Base-by-base conservation (phyloP, 352 stramenopile genomes). In the Globisporangium acanthophoron region DNA sequence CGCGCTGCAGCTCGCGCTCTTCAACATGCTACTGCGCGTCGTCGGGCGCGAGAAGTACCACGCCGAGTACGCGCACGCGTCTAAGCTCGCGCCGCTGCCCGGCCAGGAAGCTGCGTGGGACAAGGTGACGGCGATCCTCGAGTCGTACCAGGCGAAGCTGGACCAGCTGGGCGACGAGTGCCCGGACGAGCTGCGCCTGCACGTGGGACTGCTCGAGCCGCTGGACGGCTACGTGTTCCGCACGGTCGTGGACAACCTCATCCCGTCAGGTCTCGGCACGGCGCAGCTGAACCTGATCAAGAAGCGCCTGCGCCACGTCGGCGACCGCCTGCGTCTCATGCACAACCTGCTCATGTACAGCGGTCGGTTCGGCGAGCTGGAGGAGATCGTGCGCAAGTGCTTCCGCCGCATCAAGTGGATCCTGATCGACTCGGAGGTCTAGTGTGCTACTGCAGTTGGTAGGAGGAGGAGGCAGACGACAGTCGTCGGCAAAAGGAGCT, bases 391-490 rank as follows among this genome's bases (percentile, higher is more conserved):
- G 53, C 86, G 88, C 41, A 96, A 96, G 69, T 94, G 83, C 75
- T 96, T 94, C 72, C 83, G 84, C 58, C 86, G 88, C 61, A 93
- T 96, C 70, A 95, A 94, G 69, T 96, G 88, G 85, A 96, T 96
- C 69, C 73, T 96, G 33, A 93, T 93, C 61, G 88, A 96, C 59
- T 94, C 85, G 35, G 85, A 94, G 64, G 81, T 92, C 37, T 94
- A 90, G 88, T 5, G 37, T 15, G 8, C 39, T 35, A 9, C 37
- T 33, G 24, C 20, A 27, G 24, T 45, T 40, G 24, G 33, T 8
- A 55, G 39, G 24, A 40, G 27, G 37, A 4, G 52, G 2, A 35
- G 54, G 31, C 3, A 27, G 33, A 61, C 11, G 50, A 56, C 16
- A 24, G 35, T 11, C n/a, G 27, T 37, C 2, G 9, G 33, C 9